Conservation (phyloP, 805 yeast species). For the Candida maris region DNA sequence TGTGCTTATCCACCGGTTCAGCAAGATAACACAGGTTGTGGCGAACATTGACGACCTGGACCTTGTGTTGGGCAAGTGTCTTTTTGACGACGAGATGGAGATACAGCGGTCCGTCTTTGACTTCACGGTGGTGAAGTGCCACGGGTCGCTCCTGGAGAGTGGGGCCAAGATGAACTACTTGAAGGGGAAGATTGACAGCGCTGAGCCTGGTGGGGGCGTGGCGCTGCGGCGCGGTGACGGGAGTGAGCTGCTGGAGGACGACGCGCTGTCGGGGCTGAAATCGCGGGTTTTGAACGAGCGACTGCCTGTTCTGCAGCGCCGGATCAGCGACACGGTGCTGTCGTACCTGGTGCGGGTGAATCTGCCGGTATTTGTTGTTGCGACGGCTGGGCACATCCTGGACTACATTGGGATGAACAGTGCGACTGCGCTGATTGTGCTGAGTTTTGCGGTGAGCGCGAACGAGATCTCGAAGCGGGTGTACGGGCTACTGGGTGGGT, state of each 20-base stretch:
- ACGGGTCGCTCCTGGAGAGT: constrained; percentile 29
- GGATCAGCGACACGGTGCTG: constrained; percentile 23
- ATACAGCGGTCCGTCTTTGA: constrained; percentile 24
- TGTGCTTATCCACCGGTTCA: constrained; percentile 24
- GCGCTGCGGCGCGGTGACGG: too few relatives aligned
- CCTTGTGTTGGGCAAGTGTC: constrained; percentile 24
- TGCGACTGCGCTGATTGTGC: constrained; percentile 25
- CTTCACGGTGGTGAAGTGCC: constrained; percentile 23
- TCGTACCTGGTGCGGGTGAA: constrained; percentile 24
- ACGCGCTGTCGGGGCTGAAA: constrained; percentile 20
- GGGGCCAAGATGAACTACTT: constrained; percentile 26
- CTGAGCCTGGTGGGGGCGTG: constrained; percentile 1
- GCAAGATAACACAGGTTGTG: constrained; percentile 28
- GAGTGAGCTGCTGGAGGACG: not conserved
- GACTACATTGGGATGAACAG: constrained; percentile 27
- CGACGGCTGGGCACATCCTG: constrained; percentile 25
- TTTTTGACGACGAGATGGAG: constrained; percentile 25
- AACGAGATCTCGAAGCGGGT: constrained; percentile 25
- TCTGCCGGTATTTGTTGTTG: constrained; percentile 24
- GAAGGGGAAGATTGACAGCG: constrained; percentile 29
- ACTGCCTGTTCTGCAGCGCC: constrained; percentile 27
- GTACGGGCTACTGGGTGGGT: constrained; percentile 13
- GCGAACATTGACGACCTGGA: constrained; percentile 33
- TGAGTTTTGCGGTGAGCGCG: constrained; percentile 27
- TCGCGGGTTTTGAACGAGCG: constrained; percentile 16